Base-by-base conservation (phyloP, 805 yeast genomes). In the Zygosaccharomyces gambellarensis region DNA sequence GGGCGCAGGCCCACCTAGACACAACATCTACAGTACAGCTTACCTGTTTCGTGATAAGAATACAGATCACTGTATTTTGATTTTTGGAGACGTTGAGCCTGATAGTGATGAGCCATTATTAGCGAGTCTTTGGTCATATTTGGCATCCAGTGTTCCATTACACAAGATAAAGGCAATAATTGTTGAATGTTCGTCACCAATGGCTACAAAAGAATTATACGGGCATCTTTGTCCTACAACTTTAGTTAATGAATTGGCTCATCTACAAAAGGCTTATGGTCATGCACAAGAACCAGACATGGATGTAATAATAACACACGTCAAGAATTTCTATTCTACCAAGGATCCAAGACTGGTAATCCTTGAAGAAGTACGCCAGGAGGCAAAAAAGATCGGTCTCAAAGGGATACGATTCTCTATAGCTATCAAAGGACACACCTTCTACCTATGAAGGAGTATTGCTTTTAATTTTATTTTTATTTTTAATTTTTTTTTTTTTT, bases 1-100 rank as follows among this genome's bases (percentile, higher is more conserved):
- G 4, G 59, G 71, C 2, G 77, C 77, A 1, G 17, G 44, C 2
- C 47, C 53, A 7, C 54, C 56, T 4, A 40, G 43, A 2, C 47
- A 43, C 5, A 44, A 45, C 3, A 66, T 62, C 71, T 74, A 65
- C 55, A 75, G 67, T 36, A 78, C 88, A 2, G 84, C 89, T 2
- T 90, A 74, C 61, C 68, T 88, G 22, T 60, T 88, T 31, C 63
- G 70, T 7, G 72, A 76, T 40, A 58, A 43, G 3, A 25, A 30
- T 0, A 56, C 73, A 0, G 58, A 67, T 10, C 55, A 71, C 7
- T 69, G 71, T 21, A 43, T 89, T 2, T 64, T 89, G 7, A 64
- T 85, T 2, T 88, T 89, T 74, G 97, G 97, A 1, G 97, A 90
- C 62, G 79, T 87, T 31, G 96, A 90, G 62, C 76, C 85, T 43